Evolutionary conservation across 768 basidiomycete genomes (phyloP), one percentile per base, ranked within the genome.

Genomic region (Phanerochaete sordida): DNA sequence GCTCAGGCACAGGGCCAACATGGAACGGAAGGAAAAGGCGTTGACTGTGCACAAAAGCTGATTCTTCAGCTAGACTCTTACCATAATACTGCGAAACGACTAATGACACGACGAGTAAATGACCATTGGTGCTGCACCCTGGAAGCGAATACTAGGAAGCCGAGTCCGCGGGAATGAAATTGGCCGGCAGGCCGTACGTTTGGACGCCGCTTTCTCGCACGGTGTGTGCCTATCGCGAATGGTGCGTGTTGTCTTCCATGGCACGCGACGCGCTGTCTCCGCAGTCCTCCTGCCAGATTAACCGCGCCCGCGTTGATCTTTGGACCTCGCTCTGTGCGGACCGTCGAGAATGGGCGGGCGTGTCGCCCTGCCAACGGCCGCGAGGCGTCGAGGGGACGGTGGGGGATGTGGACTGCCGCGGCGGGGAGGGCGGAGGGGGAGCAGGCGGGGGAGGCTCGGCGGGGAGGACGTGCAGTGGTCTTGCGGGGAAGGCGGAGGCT

Each of bases 1-100:
- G 62, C 77, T 99, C 62, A 85, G 80, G 72, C 88, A 93, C 64
- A 82, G 72, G 65, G 75, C 69, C 62, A 70, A 65, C 28, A 69
- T 75, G 59, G 63, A 57, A 58, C 51, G 49, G 57, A 73, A 74
- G 63, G 68, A 71, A 27, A 52, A 45, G 60, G 46, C 52, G 60
- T 53, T 65, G 57, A 60, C 55, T 23, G 66, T 68, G 49, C 60
- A 47, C 56, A 56, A 61, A 35, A 21, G 56, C 49, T 50, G 31
- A 56, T 47, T 48, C n/a, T n/a, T 27, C n/a, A 26, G 6, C 35
- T 21, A 24, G 6, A 59, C 45, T 49, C 37, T 24, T 24, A 48
- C 9, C 11, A 28, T 33, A 12, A 6, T 39, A 37, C n/a, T 31
- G 50, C 48, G 28, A 27, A 33, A 21, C 48, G 58, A 37, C 33